These are phyloP conservation scores for Malus hybrid DNA, from an alignment of 331 rosid genomes.

Conservation along the genomic window DNA sequence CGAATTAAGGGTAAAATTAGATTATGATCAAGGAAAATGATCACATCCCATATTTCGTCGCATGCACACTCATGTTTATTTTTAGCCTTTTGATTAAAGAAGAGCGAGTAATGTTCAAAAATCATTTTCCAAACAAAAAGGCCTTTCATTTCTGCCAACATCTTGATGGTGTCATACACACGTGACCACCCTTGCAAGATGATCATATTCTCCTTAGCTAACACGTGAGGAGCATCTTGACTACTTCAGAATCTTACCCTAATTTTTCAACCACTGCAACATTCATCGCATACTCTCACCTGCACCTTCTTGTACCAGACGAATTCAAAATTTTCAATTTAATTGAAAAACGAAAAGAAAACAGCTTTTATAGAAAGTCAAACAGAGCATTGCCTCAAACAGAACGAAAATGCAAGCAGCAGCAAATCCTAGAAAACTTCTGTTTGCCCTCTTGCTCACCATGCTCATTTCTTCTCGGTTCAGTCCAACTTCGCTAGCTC, in stretches of 20 bases:
- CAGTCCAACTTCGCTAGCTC: conserved; percentile 13
- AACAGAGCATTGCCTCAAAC: not conserved
- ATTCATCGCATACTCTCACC: not conserved
- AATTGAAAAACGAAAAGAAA: not conserved
- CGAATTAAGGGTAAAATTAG: too few relatives aligned
- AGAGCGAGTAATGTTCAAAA: too few relatives aligned
- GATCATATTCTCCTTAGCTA: not conserved
- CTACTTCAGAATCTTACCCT: conserved; percentile 12
- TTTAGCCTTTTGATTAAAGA: too few relatives aligned
- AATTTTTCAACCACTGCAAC: conserved; percentile 27
- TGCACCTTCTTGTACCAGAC: conserved; percentile 9
- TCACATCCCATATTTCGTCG: too few relatives aligned
- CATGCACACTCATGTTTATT: too few relatives aligned
- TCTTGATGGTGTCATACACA: not conserved
- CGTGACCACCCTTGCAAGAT: not conserved
- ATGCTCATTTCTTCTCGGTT: conserved; percentile 14
- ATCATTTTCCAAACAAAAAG: too few relatives aligned
- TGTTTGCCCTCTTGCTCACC: conserved; percentile 11
- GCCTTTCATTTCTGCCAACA: too few relatives aligned
- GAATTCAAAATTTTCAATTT: conserved; percentile 1
- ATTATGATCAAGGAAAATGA: too few relatives aligned
- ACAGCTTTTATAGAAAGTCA: not conserved
- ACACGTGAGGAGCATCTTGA: conserved; percentile 28
- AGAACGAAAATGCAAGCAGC: conserved; percentile 6
- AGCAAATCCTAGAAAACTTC: conserved; percentile 7